These are phyloP conservation scores for Zymoseptoria pseudotritici DNA, from an alignment of 2,329 filamentous ascomycete genomes.

Conservation along the genomic window DNA sequence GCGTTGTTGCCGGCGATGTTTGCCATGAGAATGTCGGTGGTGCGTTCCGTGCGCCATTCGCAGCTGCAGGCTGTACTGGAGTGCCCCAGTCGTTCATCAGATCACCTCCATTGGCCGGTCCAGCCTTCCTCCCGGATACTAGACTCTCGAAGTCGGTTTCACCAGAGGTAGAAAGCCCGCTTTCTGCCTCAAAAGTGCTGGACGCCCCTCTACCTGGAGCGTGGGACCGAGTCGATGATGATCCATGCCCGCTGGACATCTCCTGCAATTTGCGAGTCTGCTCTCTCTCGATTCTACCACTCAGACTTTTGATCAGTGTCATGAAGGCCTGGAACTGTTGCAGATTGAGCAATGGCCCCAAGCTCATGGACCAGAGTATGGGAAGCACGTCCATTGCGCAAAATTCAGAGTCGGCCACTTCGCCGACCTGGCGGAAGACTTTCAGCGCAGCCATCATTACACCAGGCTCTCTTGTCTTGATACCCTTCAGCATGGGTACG, in stretches of 20 bases:
- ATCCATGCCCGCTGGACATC: conserved; percentile 52
- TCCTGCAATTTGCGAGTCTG: conserved; percentile 85
- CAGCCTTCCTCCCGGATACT: conserved; percentile 64
- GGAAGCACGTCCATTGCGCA: conserved; percentile 86
- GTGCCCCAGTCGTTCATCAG: conserved; percentile 39
- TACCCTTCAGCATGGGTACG: conserved; percentile 77
- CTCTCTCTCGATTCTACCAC: conserved; percentile 74
- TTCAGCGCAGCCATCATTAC: conserved; percentile 92
- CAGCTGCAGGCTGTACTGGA: conserved; percentile 25
- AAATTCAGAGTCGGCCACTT: conserved; percentile 78
- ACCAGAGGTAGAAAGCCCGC: conserved; percentile 49
- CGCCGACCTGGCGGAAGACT: conserved; percentile 76
- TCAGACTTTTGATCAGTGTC: conserved; percentile 75
- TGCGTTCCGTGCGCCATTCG: conserved; percentile 19
- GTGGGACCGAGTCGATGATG: conserved; percentile 44
- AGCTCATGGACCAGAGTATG: conserved; percentile 81
- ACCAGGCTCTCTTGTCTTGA: conserved; percentile 95
- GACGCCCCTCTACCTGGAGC: conserved; percentile 66
- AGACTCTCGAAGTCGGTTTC: conserved; percentile 80
- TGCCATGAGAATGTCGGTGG: conserved; percentile 42
- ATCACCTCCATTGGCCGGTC: conserved; percentile 31
- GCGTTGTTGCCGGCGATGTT: conserved; percentile 14
- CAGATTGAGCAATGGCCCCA: conserved; percentile 82
- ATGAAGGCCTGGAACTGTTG: conserved; percentile 83
- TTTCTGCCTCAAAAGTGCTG: conserved; percentile 36